phyloP scores from a whole-genome alignment of 345 rosid genomes.

The Euphorbia tirucalli region DNA sequence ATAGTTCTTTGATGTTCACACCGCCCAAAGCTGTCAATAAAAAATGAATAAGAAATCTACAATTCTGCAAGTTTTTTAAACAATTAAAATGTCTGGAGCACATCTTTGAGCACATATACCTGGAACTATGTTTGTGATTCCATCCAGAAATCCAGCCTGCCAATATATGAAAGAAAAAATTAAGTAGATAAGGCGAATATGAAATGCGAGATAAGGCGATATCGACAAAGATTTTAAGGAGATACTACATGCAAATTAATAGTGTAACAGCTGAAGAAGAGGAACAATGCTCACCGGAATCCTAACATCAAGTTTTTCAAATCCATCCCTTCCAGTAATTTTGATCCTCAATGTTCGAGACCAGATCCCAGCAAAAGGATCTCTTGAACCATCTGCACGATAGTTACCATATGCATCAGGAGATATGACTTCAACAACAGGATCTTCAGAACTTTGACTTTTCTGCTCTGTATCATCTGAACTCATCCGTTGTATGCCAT shows the following conservation, averaged over 20 bases:
- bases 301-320: constrained; percentile 81
- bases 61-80: no score
- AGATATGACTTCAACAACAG: constrained; percentile 76
- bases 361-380: constrained; percentile 74
- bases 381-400: constrained; percentile 60
- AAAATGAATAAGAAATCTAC: background rate
- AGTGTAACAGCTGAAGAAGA: background rate
- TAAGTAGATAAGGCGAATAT: background rate
- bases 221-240: background rate
- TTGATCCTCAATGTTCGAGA: constrained; percentile 75
- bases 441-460: constrained; percentile 48
- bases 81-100: no score
- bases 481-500: constrained; percentile 44
- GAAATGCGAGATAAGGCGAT: background rate
- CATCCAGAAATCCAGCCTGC: constrained; percentile 92
- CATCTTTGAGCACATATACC: constrained; percentile 39
- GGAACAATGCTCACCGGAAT: constrained; percentile 65
- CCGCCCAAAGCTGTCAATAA: constrained; percentile 68
- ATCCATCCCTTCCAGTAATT: constrained; percentile 79
- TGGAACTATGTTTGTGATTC: constrained; percentile 82
- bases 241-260: background rate
- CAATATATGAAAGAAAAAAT: no score
- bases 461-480: constrained; percentile 51
- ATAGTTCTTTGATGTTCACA: constrained; percentile 69
- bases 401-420: constrained; percentile 59